These are phyloP conservation scores for Melanomma pulvis-pyrius DNA, from an alignment of 495 filamentous ascomycete genomes.

Conservation along the genomic window DNA sequence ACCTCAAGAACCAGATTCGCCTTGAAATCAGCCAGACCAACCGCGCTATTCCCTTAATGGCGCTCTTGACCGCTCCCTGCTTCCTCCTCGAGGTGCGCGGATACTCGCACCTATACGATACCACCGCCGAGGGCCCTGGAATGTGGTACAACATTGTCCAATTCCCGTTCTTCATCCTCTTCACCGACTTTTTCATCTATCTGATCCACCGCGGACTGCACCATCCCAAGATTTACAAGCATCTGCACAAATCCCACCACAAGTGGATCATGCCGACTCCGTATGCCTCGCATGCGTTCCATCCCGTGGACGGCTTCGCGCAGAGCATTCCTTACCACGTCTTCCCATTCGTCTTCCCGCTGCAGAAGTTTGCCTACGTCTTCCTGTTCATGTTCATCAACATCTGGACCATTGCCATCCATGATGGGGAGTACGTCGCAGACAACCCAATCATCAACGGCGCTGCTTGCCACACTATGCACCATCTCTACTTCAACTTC, in stretches of 20 bases:
- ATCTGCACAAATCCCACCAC: conserved; percentile 95
- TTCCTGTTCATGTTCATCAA: conserved; percentile 90
- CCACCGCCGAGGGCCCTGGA: conserved; percentile 69
- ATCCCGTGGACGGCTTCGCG: conserved; percentile 90
- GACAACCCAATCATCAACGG: conserved; percentile 90
- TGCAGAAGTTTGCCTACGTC: conserved; percentile 89
- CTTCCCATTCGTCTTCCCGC: conserved; percentile 89
- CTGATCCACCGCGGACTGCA: conserved; percentile 92
- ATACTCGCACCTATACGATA: conserved; percentile 85
- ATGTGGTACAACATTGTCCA: conserved; percentile 79
- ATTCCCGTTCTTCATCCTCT: conserved; percentile 88
- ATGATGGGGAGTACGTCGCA: conserved; percentile 94
- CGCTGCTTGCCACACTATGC: conserved; percentile 83
- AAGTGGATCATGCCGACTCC: conserved; percentile 99
- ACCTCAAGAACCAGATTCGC: conserved; percentile 88
- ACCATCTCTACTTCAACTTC: conserved; percentile 98
- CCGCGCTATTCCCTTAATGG: conserved; percentile 76
- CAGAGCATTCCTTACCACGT: conserved; percentile 92
- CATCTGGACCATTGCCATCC: conserved; percentile 96
- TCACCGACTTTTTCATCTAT: conserved; percentile 95
- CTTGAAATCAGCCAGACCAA: conserved; percentile 84
- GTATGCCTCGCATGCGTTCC: conserved; percentile 90
- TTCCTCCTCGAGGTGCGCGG: conserved; percentile 85
- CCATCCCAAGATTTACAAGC: conserved; percentile 80
- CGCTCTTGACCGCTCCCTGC: conserved; percentile 78